Evolutionary conservation across 208 protist genomes (phyloP).

Genomic region (Herpetomonas samuelpessoai): DNA sequence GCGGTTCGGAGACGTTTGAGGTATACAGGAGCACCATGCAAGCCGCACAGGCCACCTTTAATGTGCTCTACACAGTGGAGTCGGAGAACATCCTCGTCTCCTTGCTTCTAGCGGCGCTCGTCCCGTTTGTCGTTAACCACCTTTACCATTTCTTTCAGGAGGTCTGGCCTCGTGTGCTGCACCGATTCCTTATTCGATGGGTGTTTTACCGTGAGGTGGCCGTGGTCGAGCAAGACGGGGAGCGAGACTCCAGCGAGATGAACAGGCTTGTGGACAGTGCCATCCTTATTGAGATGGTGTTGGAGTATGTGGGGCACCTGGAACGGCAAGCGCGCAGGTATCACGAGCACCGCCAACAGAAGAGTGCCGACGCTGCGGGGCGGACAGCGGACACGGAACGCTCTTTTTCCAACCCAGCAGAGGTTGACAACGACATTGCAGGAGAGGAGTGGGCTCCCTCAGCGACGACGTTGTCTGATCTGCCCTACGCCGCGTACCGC

Average conservation of each 20-base stretch:
- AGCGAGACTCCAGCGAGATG: not conserved
- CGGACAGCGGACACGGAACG: not conserved
- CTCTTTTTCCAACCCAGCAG: not conserved
- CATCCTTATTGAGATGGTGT: slow-evolving; percentile 18
- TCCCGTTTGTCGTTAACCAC: slow-evolving; percentile 27
- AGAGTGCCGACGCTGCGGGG: not conserved
- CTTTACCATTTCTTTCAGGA: slow-evolving; percentile 38
- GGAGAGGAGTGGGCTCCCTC: not conserved
- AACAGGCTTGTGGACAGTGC: slow-evolving; percentile 9
- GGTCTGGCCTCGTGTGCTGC: slow-evolving; percentile 35
- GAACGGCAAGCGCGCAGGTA: slow-evolving; percentile 2
- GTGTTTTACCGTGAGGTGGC: slow-evolving; percentile 19
- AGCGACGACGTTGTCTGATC: not conserved
- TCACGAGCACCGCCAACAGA: not conserved
- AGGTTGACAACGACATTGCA: not conserved
- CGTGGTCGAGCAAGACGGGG: slow-evolving; percentile 6
- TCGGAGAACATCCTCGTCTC: slow-evolving; percentile 19
- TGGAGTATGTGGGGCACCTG: slow-evolving; percentile 19
- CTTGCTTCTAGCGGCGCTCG: slow-evolving; percentile 31
- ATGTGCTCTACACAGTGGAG: slow-evolving; percentile 4
- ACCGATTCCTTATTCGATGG: slow-evolving; percentile 13
- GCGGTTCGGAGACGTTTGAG: too few relatives aligned
- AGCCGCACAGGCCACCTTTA: not conserved
- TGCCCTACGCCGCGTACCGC: slow-evolving; percentile 9
- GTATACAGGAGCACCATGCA: too few relatives aligned